Base-by-base conservation (phyloP, 352 stramenopile genomes). In the Blastocystis sp. region DNA sequence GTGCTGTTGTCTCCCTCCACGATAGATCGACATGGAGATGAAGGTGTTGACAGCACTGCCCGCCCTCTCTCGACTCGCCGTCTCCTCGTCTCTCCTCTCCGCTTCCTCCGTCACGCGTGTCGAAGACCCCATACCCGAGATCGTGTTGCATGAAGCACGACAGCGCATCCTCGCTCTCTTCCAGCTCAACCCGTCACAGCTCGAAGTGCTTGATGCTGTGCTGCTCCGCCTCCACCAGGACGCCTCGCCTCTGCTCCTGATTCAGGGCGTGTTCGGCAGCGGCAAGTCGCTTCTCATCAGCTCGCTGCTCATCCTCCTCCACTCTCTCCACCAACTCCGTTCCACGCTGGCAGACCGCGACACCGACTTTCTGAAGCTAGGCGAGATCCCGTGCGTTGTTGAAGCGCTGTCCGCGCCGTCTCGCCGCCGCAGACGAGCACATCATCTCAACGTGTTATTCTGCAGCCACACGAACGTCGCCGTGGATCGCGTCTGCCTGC, bases 21-120 rank as follows among this genome's bases (percentile, higher is more conserved):
- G 9, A 6, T 81, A 59, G 59, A 81, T 81, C 37, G 71, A 81
- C 55, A 81, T 81, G 71, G 71, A 81, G 31, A 63, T 59, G 39
- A 59, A 61, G 16, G 39, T 59, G 39, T 50, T 81, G 16, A 0
- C 16, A 3, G 9, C 19, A 29, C 50, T 39, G 4, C 50, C 37
- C 16, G 6, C 13, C 6, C 41, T 81, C 55, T 50, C 39, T 31
- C 35, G 12, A 6, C 39, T 67, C 0, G 12, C n/a, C 12, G 10
- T 81, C 13, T 45, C 71, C 62, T 21, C 71, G 1, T n/a, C 10
- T 37, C 71, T 81, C n/a, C 39, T 81, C 24, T 29, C 19, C 0
- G 39, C 45, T 31, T 41, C 12, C 39, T 3, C 39, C 0, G 6
- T 33, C 71, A 35, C 45, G 6, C 45, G 24, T 35, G 21, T 67